Base-by-base conservation (phyloP, 495 filamentous ascomycete genomes). In the Opeltia flavorubescens region DNA sequence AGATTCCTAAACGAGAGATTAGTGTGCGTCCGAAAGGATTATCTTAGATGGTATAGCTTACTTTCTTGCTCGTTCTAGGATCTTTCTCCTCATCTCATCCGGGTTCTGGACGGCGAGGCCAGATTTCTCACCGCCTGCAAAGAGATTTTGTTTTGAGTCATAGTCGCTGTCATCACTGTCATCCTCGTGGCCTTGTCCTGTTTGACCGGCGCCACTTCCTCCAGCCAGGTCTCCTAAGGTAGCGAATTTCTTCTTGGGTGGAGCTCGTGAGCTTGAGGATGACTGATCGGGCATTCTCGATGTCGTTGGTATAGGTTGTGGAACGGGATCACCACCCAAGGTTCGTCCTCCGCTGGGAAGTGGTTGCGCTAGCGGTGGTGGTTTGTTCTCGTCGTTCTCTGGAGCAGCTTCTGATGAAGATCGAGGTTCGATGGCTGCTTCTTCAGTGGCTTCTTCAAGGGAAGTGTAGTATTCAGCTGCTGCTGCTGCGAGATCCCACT, bases 41-140 rank as follows among this genome's bases (percentile, higher is more conserved):
- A 41, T 20, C 9, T 15, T 24, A 4, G 21, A 17, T 8, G 12
- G 2, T 30, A 27, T 20, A 36, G 47, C 72, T 56, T 73, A 94
- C 86, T 72, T 76, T 58, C 72, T 77, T 9, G 89, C 91, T 54
- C 84, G 83, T 52, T 87, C 77, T 18, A 98, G 65, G 45, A 96
- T 86, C 59, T 91, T 77, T 59, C 75, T 76, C 55, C 77, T 76
- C 13, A 81, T 66, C 49, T 82, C 83, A 43, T 75, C 69, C 0
- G 91, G 91, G 59, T 96, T 89, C 60, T 95, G 86, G 45, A 98
- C 88, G 2, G 91, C 93, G 25, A 96, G 65, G 5, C 89, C 93
- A 20, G 89, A 95, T 66, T 98, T 98, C 68, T 95, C 91, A 38
- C 91, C 91, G 43, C 91, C 91, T 6, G 91, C 83, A 60, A 93